Base-by-base conservation (phyloP, 805 yeast species). In the Pichia nanzhaoensis region DNA sequence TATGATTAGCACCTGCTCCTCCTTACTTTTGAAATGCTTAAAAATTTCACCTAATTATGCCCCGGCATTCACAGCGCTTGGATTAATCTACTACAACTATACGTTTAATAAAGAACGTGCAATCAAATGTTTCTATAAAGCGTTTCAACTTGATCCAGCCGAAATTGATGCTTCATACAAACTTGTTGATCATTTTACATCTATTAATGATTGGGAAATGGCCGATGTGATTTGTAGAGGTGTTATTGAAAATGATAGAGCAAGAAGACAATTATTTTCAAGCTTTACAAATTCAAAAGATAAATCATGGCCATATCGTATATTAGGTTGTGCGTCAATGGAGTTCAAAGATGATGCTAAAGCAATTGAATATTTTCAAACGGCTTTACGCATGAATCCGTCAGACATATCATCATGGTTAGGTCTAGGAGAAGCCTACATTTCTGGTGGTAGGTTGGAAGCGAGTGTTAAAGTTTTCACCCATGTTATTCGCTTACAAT, bases 401-500 rank as follows among this genome's bases (percentile, higher is more conserved):
- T 51, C 57, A 43, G 97, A 93, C 62, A 60, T 76, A 1, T 82
- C 85, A 51, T 82, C 95, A 2, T 91, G 98, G 97, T 70, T 84
- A 24, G 96, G 96, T 1, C 68, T 93, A n/a, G 99, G 99, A n/a
- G 98, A 93, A 60, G 91, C 96, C 0, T 93, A 93, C 61, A 69
- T 75, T 44, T 76, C 80, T 21, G 78, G 93, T 61, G 99, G 99
- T 2, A 73, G 96, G 49, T 68, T 82, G 37, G 90, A 86, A 45
- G 95, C 98, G 2, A 87, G 96, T 0, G 70, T 76, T 9, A 89
- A 85, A 61, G 97, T 93, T 1, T 84, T 89, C 55, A 70, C 68
- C 27, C 80, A 79, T 47, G 87, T 90, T 0, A 56, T 78, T 37
- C 70, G 70, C 33, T 53, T 83, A 5, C 74, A 77, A 28, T 71